A percentile compares a stretch with the other conserved stretches of the same genome.
phyloP scores from a whole-genome alignment of 2,329 filamentous ascomycete species.

The Shiraia bambusicola region DNA sequence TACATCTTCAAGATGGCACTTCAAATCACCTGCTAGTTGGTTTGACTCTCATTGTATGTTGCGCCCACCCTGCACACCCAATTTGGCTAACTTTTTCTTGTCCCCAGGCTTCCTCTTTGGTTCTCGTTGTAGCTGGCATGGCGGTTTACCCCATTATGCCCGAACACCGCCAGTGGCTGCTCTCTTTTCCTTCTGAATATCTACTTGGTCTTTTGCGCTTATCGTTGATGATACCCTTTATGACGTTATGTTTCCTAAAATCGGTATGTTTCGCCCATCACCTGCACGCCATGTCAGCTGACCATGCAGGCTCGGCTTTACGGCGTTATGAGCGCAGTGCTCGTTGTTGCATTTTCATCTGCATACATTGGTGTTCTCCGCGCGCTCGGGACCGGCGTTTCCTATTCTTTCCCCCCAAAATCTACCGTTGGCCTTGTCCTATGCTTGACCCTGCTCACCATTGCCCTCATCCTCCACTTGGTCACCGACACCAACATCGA shows the following conservation, averaged over 20 bases:
- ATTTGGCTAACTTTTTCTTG: constrained; percentile 18
- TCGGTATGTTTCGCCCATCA: constrained; percentile 25
- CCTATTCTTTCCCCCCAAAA: constrained; percentile 38
- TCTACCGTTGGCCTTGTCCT: constrained; percentile 33
- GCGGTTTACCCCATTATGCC: constrained; percentile 34
- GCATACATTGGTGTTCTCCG: constrained; percentile 39
- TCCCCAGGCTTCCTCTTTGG: constrained; percentile 31
- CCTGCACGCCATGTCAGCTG: constrained; percentile 5
- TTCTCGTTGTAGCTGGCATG: constrained; percentile 33
- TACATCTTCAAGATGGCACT: constrained; percentile 30
- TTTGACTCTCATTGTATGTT: constrained; percentile 32
- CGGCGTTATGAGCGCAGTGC: constrained; percentile 38
- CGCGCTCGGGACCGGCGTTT: constrained; percentile 35
- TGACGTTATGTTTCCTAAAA: constrained; percentile 39
- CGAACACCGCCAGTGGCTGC: constrained; percentile 40
- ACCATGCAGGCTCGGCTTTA: constrained; percentile 33
- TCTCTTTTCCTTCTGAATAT: constrained; percentile 36
- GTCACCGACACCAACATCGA: constrained; percentile 35
- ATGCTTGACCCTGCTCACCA: constrained; percentile 34
- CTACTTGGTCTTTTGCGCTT: constrained; percentile 38
- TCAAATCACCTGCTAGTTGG: constrained; percentile 31
- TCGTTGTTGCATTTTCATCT: constrained; percentile 37
- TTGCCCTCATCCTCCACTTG: constrained; percentile 33
- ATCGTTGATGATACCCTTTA: constrained; percentile 43
- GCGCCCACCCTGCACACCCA: background rate